Base-by-base conservation (phyloP, 108 stramenopile species). In the Cyclotella atomus region DNA sequence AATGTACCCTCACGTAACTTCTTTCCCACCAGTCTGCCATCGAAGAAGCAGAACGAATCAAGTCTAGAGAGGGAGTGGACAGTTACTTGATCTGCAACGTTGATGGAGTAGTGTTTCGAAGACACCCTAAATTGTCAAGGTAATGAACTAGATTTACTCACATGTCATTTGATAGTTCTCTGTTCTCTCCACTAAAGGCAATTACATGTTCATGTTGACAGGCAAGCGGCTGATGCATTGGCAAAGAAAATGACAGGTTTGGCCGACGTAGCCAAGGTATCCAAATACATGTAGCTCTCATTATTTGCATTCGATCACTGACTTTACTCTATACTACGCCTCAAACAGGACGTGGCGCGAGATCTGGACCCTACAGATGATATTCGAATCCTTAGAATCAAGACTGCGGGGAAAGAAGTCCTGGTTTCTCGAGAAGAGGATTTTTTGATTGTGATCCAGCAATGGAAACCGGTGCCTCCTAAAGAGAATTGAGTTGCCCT, bases 281-380 rank as follows among this genome's bases (percentile, higher is more conserved):
- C n/a, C n/a, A n/a, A n/a, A n/a, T n/a, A n/a, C n/a, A n/a, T n/a
- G n/a, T n/a, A n/a, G n/a, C n/a, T n/a, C n/a, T n/a, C n/a, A n/a
- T n/a, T n/a, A n/a, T n/a, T n/a, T n/a, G n/a, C n/a, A n/a, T n/a
- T n/a, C n/a, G n/a, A n/a, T n/a, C n/a, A n/a, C n/a, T n/a, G n/a
- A n/a, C n/a, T n/a, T n/a, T n/a, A n/a, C n/a, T n/a, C n/a, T n/a
- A n/a, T n/a, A n/a, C n/a, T n/a, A n/a, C n/a, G n/a, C n/a, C n/a
- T n/a, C n/a, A n/a, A n/a, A n/a, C n/a, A 70, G 30, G 57, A 85
- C 52, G 87, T 86, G 19, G 84, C 85, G 17, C 57, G 92, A 50
- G 92, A 93, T 76, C 74, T 93, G 10, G 85, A 91, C 65, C 92
- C 92, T 0, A 86, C 83, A 43, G 89, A 91, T 54, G 89, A 93